phyloP scores from a whole-genome alignment of 208 protist species.

The Leishmania lainsoni region DNA sequence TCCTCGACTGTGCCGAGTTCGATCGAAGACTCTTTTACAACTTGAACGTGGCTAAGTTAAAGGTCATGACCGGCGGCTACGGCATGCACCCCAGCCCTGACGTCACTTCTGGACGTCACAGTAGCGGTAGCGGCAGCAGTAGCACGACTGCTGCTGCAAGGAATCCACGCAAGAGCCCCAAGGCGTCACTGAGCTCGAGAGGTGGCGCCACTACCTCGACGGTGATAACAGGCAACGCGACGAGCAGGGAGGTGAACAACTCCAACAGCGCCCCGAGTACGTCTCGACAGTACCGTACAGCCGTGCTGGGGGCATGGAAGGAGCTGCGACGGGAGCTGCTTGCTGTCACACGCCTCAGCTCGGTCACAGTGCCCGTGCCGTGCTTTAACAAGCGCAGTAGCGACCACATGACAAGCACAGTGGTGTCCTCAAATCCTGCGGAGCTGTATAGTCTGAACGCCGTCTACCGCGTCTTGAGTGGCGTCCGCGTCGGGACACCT shows the following conservation, averaged over 20 bases:
- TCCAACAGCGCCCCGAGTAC: conserved; percentile 9
- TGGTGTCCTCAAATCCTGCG: conserved; percentile 15
- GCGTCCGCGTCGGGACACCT: conserved; percentile 27
- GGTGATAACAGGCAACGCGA: neutral
- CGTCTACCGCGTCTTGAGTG: conserved; percentile 47
- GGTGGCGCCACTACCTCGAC: neutral
- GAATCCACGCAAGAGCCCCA: conserved; percentile 2
- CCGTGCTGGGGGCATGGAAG: conserved; percentile 6
- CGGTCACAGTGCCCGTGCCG: conserved; percentile 24
- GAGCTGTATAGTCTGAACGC: conserved; percentile 54
- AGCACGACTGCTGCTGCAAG: neutral
- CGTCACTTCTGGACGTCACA: neutral
- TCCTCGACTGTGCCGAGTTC: conserved; percentile 42
- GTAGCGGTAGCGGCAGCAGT: neutral
- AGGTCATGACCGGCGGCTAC: conserved; percentile 18
- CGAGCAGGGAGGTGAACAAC: neutral
- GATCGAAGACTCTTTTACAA: conserved; percentile 57
- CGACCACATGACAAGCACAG: neutral
- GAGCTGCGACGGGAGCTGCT: conserved; percentile 35
- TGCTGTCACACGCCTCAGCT: conserved; percentile 24
- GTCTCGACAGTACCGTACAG: conserved; percentile 12
- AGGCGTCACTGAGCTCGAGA: neutral
- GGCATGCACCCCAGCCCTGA: conserved; percentile 3
- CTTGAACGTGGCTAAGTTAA: conserved; percentile 9
- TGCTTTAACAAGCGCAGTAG: neutral